Base-by-base conservation (phyloP, 2,329 filamentous ascomycete species). In the Lachnellula arida region DNA sequence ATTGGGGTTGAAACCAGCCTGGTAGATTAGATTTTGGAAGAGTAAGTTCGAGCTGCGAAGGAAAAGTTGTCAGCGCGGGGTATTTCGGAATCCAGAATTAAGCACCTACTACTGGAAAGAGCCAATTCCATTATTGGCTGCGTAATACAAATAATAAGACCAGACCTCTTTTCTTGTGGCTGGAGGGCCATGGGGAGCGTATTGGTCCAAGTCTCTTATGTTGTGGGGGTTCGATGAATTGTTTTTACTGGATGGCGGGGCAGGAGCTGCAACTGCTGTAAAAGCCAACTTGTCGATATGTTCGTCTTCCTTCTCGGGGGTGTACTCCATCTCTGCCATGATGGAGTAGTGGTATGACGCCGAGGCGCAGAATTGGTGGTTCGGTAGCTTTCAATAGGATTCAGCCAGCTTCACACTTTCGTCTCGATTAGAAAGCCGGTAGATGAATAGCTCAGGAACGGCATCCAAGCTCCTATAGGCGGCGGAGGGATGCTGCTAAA, bases 1-100 rank as follows among this genome's bases (percentile, higher is more conserved):
- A 40, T 68, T 67, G 7, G 67, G 67, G 39, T 69, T 67, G 55
- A 69, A 69, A 9, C 58, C 65, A n/a, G 63, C 67, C 55, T 68
- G 66, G 46, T 64, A 65, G 43, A 69, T 69, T 51, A 69, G 55
- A 49, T 68, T 69, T 49, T 69, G 67, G 51, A 69, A 69, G 11
- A 69, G 60, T 46, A 68, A 61, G 49, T 63, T 69, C 11, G 65
- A 67, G 55, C 66, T 69, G 51, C 19, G 47, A 15, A 39, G 25
- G 25, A 19, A 22, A 19, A 17, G 25, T 14, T 23, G n/a, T 34
- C 39, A 37, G 9, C 46, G 43, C 23, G 44, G 34, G 28, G 28
- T 32, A 12, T 32, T 32, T 48, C 15, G 17, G 9, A 39, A 5
- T 42, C 5, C n/a, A 47, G 6, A 6, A 22, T 25, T 22, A 14